A percentile compares a stretch with the other conserved stretches of the same genome.
Conservation (phyloP, 23 red algal species). For the Gracilaria domingensis region DNA sequence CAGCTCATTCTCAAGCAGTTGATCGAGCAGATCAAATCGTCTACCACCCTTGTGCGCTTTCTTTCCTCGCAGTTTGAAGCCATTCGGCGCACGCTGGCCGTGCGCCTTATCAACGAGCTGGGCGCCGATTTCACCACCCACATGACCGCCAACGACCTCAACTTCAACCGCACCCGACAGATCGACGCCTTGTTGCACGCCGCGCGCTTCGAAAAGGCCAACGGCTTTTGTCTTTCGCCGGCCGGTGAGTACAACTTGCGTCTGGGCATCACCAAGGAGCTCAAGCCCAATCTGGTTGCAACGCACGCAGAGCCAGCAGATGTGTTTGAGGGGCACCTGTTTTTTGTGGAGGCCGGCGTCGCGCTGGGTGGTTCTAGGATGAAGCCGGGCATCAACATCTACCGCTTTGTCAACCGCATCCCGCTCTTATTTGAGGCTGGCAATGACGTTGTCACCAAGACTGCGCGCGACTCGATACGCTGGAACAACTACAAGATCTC, state of each 20-base stretch:
- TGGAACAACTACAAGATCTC: conserved; percentile 95
- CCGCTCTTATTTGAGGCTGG: conserved; percentile 93
- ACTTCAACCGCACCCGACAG: conserved; percentile 78
- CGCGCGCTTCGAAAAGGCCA: conserved; percentile 78
- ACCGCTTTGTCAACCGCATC: conserved; percentile 93
- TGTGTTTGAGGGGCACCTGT: conserved; percentile 92
- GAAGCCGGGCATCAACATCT: conserved; percentile 85
- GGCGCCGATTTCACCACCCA: conserved; percentile 58
- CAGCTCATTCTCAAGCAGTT: conserved; percentile 86
- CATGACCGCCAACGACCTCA: conserved; percentile 66
- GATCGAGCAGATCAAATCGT: conserved; percentile 47
- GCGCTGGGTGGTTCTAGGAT: conserved; percentile 74
- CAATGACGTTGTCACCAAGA: conserved; percentile 93
- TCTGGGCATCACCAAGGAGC: conserved; percentile 89
- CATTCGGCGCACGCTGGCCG: conserved; percentile 67
- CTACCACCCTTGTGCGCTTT: conserved; percentile 64
- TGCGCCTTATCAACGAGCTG: conserved; percentile 77
- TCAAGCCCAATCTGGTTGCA: conserved; percentile 80
- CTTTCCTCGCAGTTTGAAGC: conserved; percentile 67
- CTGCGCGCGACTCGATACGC: conserved; percentile 77
- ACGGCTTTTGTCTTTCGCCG: conserved; percentile 80
- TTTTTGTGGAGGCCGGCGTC: conserved; percentile 93
- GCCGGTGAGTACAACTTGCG: conserved; percentile 97
- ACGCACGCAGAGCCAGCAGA: conserved; percentile 90
- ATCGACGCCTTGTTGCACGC: conserved; percentile 78